phyloP scores from a whole-genome alignment of 306 rosid genomes.

The Delonix regia region DNA sequence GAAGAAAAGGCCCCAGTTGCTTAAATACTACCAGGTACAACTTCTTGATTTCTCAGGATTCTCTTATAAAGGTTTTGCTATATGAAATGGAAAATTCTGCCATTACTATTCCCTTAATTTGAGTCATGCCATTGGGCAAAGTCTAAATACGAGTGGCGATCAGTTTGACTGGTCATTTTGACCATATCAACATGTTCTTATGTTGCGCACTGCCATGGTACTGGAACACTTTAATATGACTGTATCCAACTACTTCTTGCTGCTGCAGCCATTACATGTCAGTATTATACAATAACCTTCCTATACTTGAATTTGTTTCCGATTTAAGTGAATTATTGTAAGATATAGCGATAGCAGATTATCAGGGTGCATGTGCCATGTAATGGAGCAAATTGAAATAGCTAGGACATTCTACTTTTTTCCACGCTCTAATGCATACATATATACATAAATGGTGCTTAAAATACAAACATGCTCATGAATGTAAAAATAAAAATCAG shows the following conservation, averaged over 20 bases:
- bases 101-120: neutral
- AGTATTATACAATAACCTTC: neutral
- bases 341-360: neutral
- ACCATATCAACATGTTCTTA: neutral
- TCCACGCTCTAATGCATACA: neutral
- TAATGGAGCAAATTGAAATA: neutral
- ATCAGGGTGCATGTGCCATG: neutral
- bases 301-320: neutral
- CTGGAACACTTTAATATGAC: neutral
- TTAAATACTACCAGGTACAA: slow-evolving; percentile 81
- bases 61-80: neutral
- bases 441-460: neutral
- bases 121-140: neutral
- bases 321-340: slow-evolving; percentile 2
- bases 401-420: neutral
- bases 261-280: neutral
- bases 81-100: neutral
- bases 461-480: neutral
- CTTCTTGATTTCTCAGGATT: slow-evolving; percentile 17
- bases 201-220: neutral
- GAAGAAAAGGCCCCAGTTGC: slow-evolving; percentile 94
- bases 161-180: slow-evolving; percentile 13
- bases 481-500: neutral
- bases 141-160: neutral
- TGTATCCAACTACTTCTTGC: neutral